phyloP scores from a whole-genome alignment of 768 basidiomycete genomes.

The Tricholoma hemisulphureum region DNA sequence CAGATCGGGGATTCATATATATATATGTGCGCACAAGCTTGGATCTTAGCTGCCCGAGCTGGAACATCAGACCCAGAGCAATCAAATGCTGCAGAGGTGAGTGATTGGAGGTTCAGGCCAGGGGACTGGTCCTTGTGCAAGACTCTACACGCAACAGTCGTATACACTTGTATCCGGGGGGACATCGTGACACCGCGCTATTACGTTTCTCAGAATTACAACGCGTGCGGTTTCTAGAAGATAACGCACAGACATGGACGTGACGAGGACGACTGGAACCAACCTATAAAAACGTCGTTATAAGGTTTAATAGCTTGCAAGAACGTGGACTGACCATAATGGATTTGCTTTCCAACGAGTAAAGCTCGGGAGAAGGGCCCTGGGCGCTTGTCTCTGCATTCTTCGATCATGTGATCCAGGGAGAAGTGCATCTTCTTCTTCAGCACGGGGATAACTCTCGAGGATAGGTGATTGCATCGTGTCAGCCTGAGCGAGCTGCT shows the following conservation, averaged over 20 bases:
- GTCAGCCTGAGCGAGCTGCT: background rate
- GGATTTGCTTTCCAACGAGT: conserved; percentile 39
- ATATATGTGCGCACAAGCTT: conserved; percentile 45
- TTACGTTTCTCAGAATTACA: conserved; percentile 6
- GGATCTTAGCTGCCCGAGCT: conserved; percentile 68
- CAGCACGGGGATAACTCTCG: background rate
- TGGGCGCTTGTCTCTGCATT: conserved; percentile 7
- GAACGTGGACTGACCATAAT: conserved; percentile 28
- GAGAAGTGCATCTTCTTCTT: conserved; percentile 21
- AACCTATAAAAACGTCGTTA: conserved; percentile 8
- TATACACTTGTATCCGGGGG: conserved; percentile 78
- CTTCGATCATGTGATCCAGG: conserved; percentile 8
- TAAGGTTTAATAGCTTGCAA: background rate
- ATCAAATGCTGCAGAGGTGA: conserved; percentile 15
- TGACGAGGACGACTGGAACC: conserved; percentile 59
- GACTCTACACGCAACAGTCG: conserved; percentile 67
- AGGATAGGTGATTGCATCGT: conserved; percentile 3
- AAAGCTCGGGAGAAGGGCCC: conserved; percentile 13
- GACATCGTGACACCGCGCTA: conserved; percentile 81
- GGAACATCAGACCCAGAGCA: conserved; percentile 54
- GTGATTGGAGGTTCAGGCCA: conserved; percentile 14
- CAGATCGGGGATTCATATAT: background rate
- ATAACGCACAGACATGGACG: conserved; percentile 63
- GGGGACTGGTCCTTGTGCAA: conserved; percentile 28
- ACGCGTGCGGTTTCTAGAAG: background rate